Evolutionary conservation across 768 basidiomycete genomes (phyloP).

Genomic region (Suillus paluster): DNA sequence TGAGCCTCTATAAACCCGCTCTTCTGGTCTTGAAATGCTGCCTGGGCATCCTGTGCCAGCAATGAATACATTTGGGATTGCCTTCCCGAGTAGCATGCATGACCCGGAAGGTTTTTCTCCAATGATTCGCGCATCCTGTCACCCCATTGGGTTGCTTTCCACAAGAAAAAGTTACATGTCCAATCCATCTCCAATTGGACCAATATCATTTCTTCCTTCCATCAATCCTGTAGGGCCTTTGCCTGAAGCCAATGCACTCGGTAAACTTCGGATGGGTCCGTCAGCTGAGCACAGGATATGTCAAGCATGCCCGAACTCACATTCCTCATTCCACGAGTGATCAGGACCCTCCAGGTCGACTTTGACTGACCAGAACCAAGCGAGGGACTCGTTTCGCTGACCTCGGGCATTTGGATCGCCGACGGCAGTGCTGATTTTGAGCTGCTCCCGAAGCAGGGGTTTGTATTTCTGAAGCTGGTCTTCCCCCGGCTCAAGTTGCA

Average conservation of each 20-base stretch:
- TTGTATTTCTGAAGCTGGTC: too few species aligned
- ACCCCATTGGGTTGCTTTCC: background rate
- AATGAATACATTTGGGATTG: too few species aligned
- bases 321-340: conserved; percentile 13
- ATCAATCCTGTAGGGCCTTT: conserved; percentile 8
- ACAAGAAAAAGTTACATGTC: background rate
- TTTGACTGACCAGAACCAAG: conserved; percentile 15
- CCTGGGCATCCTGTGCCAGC: too few species aligned
- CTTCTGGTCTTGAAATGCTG: too few species aligned
- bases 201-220: conserved; percentile 8
- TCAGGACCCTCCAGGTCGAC: background rate
- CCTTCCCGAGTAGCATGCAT: too few species aligned
- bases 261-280: conserved; percentile 8
- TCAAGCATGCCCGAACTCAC: conserved; percentile 1
- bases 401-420: conserved; percentile 8
- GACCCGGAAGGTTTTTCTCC: too few species aligned
- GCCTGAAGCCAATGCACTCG: conserved; percentile 9
- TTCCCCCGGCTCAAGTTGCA: too few species aligned
- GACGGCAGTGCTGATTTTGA: conserved; percentile 7
- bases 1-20: too few species aligned
- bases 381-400: background rate
- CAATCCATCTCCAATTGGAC: too few species aligned
- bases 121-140: background rate
- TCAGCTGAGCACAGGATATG: background rate
- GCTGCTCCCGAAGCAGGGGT: too few species aligned